phyloP scores from a whole-genome alignment of 2,329 filamentous ascomycete genomes.

The Trichoderma breve region DNA sequence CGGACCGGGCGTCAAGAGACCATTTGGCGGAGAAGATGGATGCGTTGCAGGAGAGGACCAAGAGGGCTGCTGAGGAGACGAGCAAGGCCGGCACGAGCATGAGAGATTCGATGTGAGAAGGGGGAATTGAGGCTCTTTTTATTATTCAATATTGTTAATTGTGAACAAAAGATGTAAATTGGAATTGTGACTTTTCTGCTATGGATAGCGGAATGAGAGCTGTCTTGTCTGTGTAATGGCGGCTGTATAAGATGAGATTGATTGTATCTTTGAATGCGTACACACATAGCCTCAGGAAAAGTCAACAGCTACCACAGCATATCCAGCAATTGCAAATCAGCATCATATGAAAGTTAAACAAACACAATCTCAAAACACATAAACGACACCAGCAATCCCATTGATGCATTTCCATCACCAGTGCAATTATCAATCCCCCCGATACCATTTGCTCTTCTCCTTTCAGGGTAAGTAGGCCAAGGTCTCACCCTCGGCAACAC shows the following conservation, averaged over 20 bases:
- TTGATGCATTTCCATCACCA: neutral
- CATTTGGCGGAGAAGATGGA: conserved; percentile 40
- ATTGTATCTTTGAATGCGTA: neutral
- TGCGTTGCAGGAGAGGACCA: conserved; percentile 59
- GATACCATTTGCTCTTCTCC: neutral
- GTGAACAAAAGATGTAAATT: neutral
- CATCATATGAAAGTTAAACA: neutral
- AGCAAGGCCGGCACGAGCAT: conserved; percentile 49
- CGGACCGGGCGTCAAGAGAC: conserved; percentile 48
- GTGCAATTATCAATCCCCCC: too few species aligned
- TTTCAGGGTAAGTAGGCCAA: neutral
- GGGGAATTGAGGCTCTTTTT: neutral
- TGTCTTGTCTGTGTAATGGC: neutral
- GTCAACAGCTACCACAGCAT: neutral
- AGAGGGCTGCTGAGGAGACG: conserved; percentile 48
- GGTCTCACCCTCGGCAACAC: neutral
- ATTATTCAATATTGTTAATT: neutral
- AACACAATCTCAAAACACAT: neutral
- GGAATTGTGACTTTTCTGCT: neutral
- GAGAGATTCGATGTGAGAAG: conserved; percentile 28
- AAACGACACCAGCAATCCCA: neutral
- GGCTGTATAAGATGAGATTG: neutral
- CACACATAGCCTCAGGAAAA: neutral
- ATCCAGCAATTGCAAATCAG: neutral
- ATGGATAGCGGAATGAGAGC: neutral